These are phyloP conservation scores for Perkinsela sp. DNA, from an alignment of 208 protist genomes.

Conservation along the genomic window DNA sequence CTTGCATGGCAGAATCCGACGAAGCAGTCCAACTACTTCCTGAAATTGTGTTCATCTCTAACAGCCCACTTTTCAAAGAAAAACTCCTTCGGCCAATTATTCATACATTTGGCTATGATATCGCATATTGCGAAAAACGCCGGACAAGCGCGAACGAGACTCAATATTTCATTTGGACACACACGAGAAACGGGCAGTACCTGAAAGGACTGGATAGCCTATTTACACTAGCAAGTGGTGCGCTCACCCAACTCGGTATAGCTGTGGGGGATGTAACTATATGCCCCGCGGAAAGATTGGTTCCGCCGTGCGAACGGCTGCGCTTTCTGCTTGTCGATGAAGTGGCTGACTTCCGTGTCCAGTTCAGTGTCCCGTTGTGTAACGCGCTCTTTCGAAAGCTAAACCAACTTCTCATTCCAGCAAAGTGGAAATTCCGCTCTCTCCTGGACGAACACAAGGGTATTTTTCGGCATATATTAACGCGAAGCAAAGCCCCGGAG, in stretches of 20 bases:
- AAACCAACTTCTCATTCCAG: neutral
- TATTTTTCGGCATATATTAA: neutral
- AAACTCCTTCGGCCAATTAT: neutral
- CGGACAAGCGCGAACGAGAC: neutral
- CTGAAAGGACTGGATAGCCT: neutral
- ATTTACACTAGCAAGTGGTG: neutral
- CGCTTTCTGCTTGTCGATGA: neutral
- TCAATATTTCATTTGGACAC: constrained; percentile 1
- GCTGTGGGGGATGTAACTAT: neutral
- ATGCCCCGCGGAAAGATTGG: neutral
- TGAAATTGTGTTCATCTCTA: neutral
- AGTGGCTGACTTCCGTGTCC: neutral
- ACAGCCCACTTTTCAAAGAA: neutral
- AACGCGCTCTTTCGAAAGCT: neutral
- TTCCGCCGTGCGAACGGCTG: neutral
- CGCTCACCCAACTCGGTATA: neutral
- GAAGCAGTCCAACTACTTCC: neutral
- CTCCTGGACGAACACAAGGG: neutral
- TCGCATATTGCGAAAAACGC: neutral
- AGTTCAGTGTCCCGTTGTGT: neutral
- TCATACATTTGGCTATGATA: neutral
- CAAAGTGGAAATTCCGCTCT: neutral
- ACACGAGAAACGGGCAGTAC: neutral
- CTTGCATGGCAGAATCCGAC: neutral
- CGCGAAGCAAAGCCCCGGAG: neutral